Conservation (phyloP, 2,329 filamentous ascomycete genomes). For the Colletotrichum tropicale region DNA sequence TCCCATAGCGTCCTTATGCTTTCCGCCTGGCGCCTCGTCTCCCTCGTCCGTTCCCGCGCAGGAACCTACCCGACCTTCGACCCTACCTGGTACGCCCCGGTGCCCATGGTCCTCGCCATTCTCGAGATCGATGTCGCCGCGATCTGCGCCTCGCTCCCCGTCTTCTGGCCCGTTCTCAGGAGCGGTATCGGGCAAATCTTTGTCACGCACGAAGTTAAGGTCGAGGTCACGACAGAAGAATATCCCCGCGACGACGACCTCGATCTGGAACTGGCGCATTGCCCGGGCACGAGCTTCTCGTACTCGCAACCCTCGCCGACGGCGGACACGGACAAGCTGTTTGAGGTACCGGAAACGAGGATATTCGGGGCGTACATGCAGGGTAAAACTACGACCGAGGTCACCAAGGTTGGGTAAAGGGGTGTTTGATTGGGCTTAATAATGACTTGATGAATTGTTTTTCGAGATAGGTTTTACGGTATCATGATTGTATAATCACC, state of each 20-base stretch:
- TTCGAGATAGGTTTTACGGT: neutral
- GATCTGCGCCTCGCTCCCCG: constrained; percentile 14
- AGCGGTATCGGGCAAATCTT: constrained; percentile 34
- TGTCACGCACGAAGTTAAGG: constrained; percentile 36
- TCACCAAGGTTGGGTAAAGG: neutral
- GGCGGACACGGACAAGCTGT: neutral
- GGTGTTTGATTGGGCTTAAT: neutral
- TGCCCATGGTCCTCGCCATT: constrained; percentile 32
- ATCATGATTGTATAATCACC: neutral
- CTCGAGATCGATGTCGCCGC: constrained; percentile 34
- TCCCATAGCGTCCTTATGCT: neutral
- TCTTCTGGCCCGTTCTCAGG: constrained; percentile 26
- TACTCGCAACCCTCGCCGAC: neutral
- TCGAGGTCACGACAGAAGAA: constrained; percentile 20
- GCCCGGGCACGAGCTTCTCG: neutral
- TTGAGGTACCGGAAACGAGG: neutral
- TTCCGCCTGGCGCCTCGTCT: constrained; percentile 34
- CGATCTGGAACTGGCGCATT: neutral
- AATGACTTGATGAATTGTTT: neutral
- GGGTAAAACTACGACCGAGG: neutral
- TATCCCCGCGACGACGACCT: neutral
- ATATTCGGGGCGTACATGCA: neutral
- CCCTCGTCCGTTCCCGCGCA: constrained; percentile 31
- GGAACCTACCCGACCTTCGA: constrained; percentile 36
- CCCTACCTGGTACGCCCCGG: constrained; percentile 37